Base-by-base conservation (phyloP, 495 filamentous ascomycete species). In the Penicillium roqueforti region DNA sequence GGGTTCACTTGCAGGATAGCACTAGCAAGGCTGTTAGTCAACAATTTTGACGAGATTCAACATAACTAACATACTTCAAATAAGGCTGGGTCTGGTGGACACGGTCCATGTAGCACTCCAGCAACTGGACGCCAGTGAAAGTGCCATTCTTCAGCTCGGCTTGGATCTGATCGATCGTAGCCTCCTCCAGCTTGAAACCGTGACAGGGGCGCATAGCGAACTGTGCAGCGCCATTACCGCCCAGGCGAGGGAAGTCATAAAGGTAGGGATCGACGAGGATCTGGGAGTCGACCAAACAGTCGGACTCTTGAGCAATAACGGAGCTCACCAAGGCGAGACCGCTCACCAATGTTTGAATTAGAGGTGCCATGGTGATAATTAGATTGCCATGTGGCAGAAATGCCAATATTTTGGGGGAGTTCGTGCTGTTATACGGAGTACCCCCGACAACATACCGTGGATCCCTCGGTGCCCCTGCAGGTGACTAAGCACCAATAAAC, bases 121-220 rank as follows among this genome's bases (percentile, higher is more conserved):
- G 61, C 26, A 84, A 64, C 41, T 81, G 62, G 20, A 75, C 71
- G 37, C 73, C 73, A 9, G 71, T 82, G 54, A 84, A 65, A 10
- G 55, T 63, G 0, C 76, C 73, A 6, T 63, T 56, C 40, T 29
- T 51, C 64, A 83, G 63, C 2, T 64, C 60, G 6, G 51, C 51
- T 57, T 84, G 81, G 34, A 84, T 68, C 13, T 78, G 65, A 60
- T 83, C 81, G 31, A 83, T 80, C 28, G 70, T 76, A 11, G 83
- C 77, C 58, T 89, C 86, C 65, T 86, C 84, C 28, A 89, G 68
- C 38, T 75, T 71, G 55, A 87, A 68, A 22, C 79, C 79, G 50
- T 80, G 70, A 67, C 86, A 89, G 9, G 55, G 61, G 3, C 78
- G 78, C 83, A 89, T 86, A 23, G 80, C 78, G 56, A 83, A 82